Percentiles rank a stretch among this genome's conserved stretches.
Evolutionary conservation across 495 filamentous ascomycete genomes (phyloP).

Genomic region (Massariosphaeria phaeospora): DNA sequence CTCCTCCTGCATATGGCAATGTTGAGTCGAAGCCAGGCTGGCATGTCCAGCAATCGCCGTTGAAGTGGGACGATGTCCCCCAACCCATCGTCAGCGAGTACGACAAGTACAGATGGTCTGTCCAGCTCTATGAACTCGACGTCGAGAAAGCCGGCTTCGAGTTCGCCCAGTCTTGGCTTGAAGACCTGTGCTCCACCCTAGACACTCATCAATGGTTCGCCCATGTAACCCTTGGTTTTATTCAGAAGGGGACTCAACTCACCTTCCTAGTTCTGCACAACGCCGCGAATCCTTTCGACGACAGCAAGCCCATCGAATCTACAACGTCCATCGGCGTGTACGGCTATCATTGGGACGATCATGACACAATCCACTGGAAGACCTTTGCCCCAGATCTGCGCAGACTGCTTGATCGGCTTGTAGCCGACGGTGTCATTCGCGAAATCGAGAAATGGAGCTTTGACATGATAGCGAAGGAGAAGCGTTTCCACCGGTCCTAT

Average conservation of each 20-base stretch:
- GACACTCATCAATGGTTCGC: background rate
- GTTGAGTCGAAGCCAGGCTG: too few relatives aligned
- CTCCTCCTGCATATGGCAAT: too few relatives aligned
- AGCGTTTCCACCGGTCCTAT: conserved; percentile 6
- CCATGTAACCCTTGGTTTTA: conserved; percentile 5
- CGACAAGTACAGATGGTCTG: conserved; percentile 13
- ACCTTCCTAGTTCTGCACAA: conserved; percentile 18
- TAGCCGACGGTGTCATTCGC: background rate
- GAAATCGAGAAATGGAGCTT: background rate
- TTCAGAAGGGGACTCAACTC: background rate
- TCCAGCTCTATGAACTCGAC: conserved; percentile 2
- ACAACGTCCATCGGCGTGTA: conserved; percentile 10
- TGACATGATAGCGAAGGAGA: background rate
- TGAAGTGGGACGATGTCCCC: background rate
- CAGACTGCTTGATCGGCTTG: background rate
- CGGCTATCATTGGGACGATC: background rate
- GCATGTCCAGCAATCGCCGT: too few relatives aligned
- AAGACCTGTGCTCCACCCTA: background rate
- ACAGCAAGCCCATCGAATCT: too few relatives aligned
- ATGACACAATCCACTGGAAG: conserved; percentile 3
- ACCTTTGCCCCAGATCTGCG: background rate
- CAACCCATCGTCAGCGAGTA: conserved; percentile 12
- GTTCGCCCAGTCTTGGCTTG: background rate
- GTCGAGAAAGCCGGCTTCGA: background rate
- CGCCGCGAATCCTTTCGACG: conserved; percentile 2